Conservation (phyloP, 768 basidiomycete genomes). For the Tricholoma saponaceum region DNA sequence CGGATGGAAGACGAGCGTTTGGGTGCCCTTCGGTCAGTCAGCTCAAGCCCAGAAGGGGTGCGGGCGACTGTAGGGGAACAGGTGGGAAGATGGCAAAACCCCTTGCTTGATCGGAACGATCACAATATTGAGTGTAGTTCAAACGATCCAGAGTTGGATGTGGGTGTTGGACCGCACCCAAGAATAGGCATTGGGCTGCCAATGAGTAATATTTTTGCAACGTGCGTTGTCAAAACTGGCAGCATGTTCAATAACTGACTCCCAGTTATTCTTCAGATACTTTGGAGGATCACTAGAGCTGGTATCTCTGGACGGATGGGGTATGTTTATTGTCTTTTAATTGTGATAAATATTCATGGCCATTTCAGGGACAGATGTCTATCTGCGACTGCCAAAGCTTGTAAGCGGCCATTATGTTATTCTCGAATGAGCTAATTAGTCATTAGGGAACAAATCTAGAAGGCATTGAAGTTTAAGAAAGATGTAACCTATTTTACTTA, state of each 20-base stretch:
- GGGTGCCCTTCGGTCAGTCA: constrained; percentile 62
- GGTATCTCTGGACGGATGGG: constrained; percentile 80
- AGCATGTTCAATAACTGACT: background rate
- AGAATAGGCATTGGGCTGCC: constrained; percentile 81
- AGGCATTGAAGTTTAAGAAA: constrained; percentile 67
- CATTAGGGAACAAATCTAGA: constrained; percentile 79
- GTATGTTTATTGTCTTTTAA: constrained; percentile 35
- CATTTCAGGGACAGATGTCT: constrained; percentile 72
- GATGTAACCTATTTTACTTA: background rate
- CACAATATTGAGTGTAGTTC: constrained; percentile 17
- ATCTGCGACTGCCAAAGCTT: constrained; percentile 74
- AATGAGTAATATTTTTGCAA: constrained; percentile 88
- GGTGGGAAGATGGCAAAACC: constrained; percentile 45
- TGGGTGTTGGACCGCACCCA: constrained; percentile 49
- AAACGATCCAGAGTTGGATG: constrained; percentile 37
- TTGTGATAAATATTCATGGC: background rate
- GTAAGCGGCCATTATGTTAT: constrained; percentile 34
- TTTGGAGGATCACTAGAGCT: constrained; percentile 80
- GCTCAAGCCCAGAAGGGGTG: constrained; percentile 57
- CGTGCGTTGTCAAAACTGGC: constrained; percentile 35
- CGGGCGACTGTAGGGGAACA: constrained; percentile 82
- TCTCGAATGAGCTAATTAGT: background rate
- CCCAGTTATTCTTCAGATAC: constrained; percentile 45
- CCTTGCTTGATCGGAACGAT: constrained; percentile 13
- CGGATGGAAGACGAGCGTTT: constrained; percentile 65